Evolutionary conservation across 768 basidiomycete species (phyloP), one percentile per base, ranked within the genome.

Genomic region (Agaricus blazei): DNA sequence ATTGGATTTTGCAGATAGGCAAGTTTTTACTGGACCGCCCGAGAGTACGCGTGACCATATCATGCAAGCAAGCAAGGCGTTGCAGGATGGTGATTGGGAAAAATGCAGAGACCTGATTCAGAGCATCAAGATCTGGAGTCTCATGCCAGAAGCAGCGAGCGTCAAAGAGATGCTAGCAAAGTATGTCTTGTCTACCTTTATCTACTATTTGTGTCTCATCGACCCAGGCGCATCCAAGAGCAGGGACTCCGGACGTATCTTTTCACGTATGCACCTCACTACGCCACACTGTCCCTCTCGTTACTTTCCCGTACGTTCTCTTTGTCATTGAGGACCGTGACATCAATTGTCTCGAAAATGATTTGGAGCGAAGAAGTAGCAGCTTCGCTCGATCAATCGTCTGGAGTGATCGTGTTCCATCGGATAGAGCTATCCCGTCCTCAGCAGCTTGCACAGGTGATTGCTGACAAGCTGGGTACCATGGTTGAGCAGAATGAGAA

Each of bases 31-130:
- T 24, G 97, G 95, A 2, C 94, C 95, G 1, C 93, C 94, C n/a
- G 97, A 99, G 72, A 98, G 91, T 64, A 98, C 96, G 31, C 79
- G 97, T 34, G 97, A 99, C 65, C 97, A 98, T 67, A 96, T 99
- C 70, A 97, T 98, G 91, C 96, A 98, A 70, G 97, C 97, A 1
- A 92, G 90, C 72, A 98, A 93, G 71, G 95, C 97, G 1, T 71
- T 99, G 46, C 94, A 98, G 72, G 85, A 89, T 59, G 97, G 96
- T 15, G 93, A 98, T 63, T 99, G 97, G 97, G 90, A 96, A 68
- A 86, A 88, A 65, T 96, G 94, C 64, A 83, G 89, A 45, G 95
- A 98, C 65, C 77, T 99, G 52, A 84, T 98, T 51, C 87, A 94
- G 67, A 86, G 88, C 66, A 98, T 98, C 78, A 98, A 97, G 72